Evolutionary conservation across 2,329 filamentous ascomycete species (phyloP), one percentile per base, ranked within the genome.

Genomic region (Fusarium caatingaense): DNA sequence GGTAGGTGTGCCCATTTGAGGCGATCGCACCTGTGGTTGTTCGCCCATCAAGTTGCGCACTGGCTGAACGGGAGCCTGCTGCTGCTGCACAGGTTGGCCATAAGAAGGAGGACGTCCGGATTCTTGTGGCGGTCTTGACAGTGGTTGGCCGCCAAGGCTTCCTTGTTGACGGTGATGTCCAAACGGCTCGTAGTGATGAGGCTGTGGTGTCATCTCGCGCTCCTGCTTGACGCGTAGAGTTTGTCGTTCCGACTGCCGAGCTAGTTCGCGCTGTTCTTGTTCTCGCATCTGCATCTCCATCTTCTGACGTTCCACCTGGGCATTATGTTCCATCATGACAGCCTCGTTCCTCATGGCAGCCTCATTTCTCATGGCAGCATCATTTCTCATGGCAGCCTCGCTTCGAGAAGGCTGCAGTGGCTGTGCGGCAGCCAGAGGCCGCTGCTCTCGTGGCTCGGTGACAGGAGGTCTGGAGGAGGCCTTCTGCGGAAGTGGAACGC

Each of bases 141-240:
- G 77, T 9, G 81, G 73, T 23, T 80, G 76, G 6, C 80, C 78
- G 20, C 79, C 78, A 28, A 77, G 79, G 27, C 83, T 82, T 42
- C 78, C 75, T 49, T 80, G 77, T 42, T 80, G 80, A 20, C 80
- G 80, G 55, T 82, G 78, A 55, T 82, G 78, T 20, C 78, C 76
- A 57, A 82, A 86, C 0, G 80, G 77, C 41, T 87, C 85, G 62
- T 83, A 84, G 40, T 81, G 83, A 59, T 80, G 80, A 37, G 78
- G 79, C 15, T 75, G 76, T 15, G 74, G 69, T n/a, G 76, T 74
- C 46, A 81, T 70, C 48, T 87, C 85, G 5, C 82, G 81, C 68
- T 88, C 86, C 67, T 86, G 84, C 75, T 87, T 87, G 49, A 87
- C 73, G 16, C 77, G 74, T 60, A 80, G 60, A n/a, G 77, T 64